Percentiles rank a stretch among this genome's conserved stretches.
Conservation (phyloP, 1,139 yeast genomes). For the Ogataea hybrid region DNA sequence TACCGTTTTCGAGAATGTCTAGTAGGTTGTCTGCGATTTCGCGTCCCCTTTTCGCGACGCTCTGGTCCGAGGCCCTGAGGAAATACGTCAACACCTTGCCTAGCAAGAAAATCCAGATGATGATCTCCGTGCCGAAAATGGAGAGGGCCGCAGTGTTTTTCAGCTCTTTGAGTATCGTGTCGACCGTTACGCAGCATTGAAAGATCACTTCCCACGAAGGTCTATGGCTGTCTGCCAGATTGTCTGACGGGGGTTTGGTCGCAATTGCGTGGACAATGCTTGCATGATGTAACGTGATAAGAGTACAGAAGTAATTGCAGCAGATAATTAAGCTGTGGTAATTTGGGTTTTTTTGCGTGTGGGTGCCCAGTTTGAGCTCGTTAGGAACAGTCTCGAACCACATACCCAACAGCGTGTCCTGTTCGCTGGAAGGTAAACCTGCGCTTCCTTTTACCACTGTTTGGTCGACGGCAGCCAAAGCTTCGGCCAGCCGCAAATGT, state of each 20-base stretch:
- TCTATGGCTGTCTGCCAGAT: conserved; percentile 40
- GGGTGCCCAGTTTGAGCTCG: conserved; percentile 56
- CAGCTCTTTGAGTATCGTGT: conserved; percentile 66
- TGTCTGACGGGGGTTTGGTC: background rate
- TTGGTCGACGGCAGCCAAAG: conserved; percentile 7
- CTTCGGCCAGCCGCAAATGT: conserved; percentile 7
- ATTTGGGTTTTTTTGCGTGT: conserved; percentile 38
- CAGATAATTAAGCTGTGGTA: conserved; percentile 60
- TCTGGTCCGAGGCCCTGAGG: conserved; percentile 9
- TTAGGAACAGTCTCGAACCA: conserved; percentile 74
- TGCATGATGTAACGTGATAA: conserved; percentile 68
- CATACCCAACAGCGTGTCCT: conserved; percentile 69
- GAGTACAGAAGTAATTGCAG: conserved; percentile 66
- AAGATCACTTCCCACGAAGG: conserved; percentile 86
- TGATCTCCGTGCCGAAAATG: conserved; percentile 46
- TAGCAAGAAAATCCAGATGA: conserved; percentile 56
- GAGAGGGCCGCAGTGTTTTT: conserved; percentile 42
- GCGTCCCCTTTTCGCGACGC: conserved; percentile 11
- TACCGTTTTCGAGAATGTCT: conserved; percentile 10
- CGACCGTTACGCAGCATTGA: conserved; percentile 54
- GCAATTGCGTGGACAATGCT: conserved; percentile 42
- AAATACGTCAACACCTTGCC: conserved; percentile 69
- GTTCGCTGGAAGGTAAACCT: conserved; percentile 42
- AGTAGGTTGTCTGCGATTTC: conserved; percentile 8
- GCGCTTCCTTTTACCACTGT: background rate